Evolutionary conservation across 2,329 filamentous ascomycete genomes (phyloP).

Genomic region (Cercospora sp.): DNA sequence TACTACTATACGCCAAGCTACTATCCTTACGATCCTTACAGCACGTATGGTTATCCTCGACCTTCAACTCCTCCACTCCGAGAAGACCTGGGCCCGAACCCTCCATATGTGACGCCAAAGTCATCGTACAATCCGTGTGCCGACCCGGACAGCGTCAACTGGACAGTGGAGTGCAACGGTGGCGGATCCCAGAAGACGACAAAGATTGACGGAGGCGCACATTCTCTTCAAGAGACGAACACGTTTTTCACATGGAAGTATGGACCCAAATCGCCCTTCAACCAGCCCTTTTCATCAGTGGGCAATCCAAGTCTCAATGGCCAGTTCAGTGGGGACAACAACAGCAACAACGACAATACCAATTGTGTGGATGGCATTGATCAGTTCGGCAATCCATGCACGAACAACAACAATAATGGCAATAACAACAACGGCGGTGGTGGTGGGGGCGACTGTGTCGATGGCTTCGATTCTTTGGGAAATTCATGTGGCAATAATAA

Average conservation of each 20-base stretch:
- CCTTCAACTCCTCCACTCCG: neutral
- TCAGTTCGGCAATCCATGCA: neutral
- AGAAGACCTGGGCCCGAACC: neutral
- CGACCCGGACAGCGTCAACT: conserved; percentile 3
- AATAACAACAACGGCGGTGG: neutral
- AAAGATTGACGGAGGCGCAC: neutral
- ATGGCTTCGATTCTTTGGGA: neutral
- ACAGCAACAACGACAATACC: neutral
- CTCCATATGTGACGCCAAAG: neutral
- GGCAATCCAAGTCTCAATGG: neutral
- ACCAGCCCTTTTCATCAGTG: neutral
- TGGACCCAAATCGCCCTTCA: neutral
- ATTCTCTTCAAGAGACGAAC: neutral
- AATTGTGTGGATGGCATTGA: neutral
- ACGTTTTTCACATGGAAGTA: conserved; percentile 6
- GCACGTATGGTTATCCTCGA: neutral
- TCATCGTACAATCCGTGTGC: conserved; percentile 2
- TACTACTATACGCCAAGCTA: neutral
- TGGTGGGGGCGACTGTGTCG: neutral
- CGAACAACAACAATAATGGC: neutral
- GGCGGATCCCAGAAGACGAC: conserved; percentile 7
- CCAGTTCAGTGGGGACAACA: neutral
- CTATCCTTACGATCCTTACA: neutral
- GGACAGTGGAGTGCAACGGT: conserved; percentile 1
- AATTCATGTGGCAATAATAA: neutral